Percentiles rank a stretch among this genome's conserved stretches.
Conservation (phyloP, 1,284 basidiomycete species). For the Papiliotrema terrestris region DNA sequence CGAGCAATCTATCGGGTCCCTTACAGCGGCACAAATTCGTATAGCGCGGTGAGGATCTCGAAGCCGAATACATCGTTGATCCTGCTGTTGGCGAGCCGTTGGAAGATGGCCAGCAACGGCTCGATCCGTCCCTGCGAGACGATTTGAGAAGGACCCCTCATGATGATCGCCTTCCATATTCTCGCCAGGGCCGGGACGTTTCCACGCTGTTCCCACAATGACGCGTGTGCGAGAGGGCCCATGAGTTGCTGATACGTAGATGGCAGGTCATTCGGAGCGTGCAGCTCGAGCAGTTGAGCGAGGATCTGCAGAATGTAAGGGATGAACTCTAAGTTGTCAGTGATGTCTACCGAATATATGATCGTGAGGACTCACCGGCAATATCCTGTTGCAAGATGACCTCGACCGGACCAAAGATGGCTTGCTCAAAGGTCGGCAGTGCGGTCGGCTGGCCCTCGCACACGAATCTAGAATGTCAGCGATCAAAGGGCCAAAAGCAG, state of each 20-base stretch:
- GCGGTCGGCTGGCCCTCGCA: conserved; percentile 65
- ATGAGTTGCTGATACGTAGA: conserved; percentile 74
- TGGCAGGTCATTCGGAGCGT: conserved; percentile 61
- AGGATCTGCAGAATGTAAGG: conserved; percentile 97
- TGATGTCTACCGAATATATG: not conserved
- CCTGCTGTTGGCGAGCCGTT: conserved; percentile 85
- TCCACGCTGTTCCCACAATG: conserved; percentile 92
- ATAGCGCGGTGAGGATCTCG: conserved; percentile 77
- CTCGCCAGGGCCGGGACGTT: conserved; percentile 91
- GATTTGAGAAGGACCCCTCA: conserved; percentile 66
- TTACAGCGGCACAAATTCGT: conserved; percentile 69
- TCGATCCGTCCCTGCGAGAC: conserved; percentile 70
- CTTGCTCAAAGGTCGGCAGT: conserved; percentile 71
- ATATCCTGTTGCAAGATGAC: conserved; percentile 87
- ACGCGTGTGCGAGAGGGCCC: conserved; percentile 77
- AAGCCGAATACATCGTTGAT: conserved; percentile 88
- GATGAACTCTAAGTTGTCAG: conserved; percentile 70
- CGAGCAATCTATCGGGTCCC: conserved; percentile 48
- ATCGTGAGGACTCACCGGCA: conserved; percentile 61
- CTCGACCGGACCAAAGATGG: conserved; percentile 84
- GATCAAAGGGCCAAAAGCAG: not conserved
- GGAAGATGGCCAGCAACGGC: conserved; percentile 81
- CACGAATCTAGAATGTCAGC: conserved; percentile 60
- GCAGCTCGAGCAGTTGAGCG: conserved; percentile 90
- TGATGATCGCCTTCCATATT: conserved; percentile 79